phyloP scores from a whole-genome alignment of 306 rosid genomes.

The Leucaena leucocephala region DNA sequence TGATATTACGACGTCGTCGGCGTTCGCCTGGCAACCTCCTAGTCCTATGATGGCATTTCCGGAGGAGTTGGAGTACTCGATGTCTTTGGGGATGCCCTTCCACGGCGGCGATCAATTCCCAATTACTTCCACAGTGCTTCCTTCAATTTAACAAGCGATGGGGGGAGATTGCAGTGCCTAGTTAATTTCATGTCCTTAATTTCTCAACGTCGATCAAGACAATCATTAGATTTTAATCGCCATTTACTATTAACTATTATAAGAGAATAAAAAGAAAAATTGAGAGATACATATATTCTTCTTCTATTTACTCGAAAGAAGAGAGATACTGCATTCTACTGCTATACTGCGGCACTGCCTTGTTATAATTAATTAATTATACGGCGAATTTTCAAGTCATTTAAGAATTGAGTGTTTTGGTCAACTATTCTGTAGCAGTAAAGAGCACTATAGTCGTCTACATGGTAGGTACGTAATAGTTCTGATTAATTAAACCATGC shows the following conservation, averaged over 20 bases:
- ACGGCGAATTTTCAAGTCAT: background rate
- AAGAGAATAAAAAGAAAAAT: background rate
- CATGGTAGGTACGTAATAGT: background rate
- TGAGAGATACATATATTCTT: background rate
- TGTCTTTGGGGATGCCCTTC: background rate
- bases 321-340: background rate
- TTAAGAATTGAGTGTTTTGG: background rate
- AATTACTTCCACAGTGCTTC: background rate
- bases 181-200: background rate
- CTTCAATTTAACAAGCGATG: background rate
- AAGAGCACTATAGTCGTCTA: background rate
- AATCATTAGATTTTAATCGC: background rate
- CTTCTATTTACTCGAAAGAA: background rate
- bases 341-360: background rate
- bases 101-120: background rate
- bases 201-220: background rate
- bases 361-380: background rate
- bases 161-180: background rate
- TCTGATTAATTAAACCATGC: background rate
- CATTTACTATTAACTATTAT: background rate
- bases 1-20: slow-evolving; percentile 33
- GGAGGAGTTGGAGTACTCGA: slow-evolving; percentile 44
- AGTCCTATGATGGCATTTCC: slow-evolving; percentile 39
- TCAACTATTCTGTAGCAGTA: background rate
- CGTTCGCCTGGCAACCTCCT: slow-evolving; percentile 39